Percentiles rank a stretch among this genome's conserved stretches.
Evolutionary conservation across 176 grass and related monocot species (phyloP).

Genomic region (Phragmites australis): DNA sequence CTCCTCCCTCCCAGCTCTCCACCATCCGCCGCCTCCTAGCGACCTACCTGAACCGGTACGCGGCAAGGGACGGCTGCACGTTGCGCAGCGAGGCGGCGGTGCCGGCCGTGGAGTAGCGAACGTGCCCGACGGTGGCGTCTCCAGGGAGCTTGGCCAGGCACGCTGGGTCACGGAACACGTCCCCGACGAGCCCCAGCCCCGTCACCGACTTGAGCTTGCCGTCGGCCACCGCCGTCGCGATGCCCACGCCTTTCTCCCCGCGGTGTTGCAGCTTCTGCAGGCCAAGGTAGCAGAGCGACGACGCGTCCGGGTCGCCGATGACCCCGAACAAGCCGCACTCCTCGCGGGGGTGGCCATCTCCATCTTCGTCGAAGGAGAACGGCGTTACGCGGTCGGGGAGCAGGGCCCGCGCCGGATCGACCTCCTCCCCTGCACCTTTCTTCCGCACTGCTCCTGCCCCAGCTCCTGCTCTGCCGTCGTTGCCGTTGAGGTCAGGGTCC

Average conservation of each 20-base stretch:
- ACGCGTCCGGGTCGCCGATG: slow-evolving; percentile 77
- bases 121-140: slow-evolving; percentile 66
- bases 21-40: no score
- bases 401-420: neutral
- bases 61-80: slow-evolving; percentile 90
- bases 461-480: neutral
- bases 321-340: slow-evolving; percentile 91
- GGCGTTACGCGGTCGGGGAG: slow-evolving; percentile 25
- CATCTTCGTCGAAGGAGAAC: slow-evolving; percentile 34
- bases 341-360: slow-evolving; percentile 79
- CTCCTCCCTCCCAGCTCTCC: no score
- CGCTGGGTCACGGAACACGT: slow-evolving; percentile 62
- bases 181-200: slow-evolving; percentile 75
- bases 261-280: slow-evolving; percentile 93
- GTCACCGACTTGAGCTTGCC: slow-evolving; percentile 51
- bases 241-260: slow-evolving; percentile 85
- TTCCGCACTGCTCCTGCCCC: neutral
- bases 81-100: slow-evolving; percentile 48
- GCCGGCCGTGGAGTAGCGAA: slow-evolving; percentile 89
- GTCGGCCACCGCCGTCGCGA: slow-evolving; percentile 51
- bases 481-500: slow-evolving; percentile 68
- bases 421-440: slow-evolving; percentile 48
- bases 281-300: slow-evolving; percentile 69
- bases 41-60: slow-evolving; percentile 77
- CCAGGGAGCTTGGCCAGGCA: slow-evolving; percentile 60